Percentiles rank a stretch among this genome's conserved stretches.
Evolutionary conservation across 129 eudicot genomes (phyloP).

Genomic region (Ambrosia artemisiifolia): DNA sequence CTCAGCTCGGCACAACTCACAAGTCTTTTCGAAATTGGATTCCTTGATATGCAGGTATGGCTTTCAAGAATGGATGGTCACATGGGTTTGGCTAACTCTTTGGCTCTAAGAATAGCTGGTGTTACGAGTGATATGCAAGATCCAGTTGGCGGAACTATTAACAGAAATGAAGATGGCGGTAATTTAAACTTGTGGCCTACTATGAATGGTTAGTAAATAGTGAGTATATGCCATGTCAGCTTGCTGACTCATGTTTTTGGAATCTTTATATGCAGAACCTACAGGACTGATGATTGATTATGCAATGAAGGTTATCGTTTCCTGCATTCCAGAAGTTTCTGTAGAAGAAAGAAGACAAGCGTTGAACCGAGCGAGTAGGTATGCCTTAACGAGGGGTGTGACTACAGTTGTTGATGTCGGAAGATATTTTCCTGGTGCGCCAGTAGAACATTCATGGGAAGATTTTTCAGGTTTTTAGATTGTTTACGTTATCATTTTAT

Average conservation of each 20-base stretch:
- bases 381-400: slow-evolving; percentile 81
- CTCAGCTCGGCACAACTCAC: background rate
- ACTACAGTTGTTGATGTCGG: slow-evolving; percentile 96
- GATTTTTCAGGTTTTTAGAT: slow-evolving; percentile 72
- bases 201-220: background rate
- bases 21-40: background rate
- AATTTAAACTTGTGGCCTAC: slow-evolving; percentile 7
- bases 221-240: slow-evolving; percentile 12
- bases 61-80: slow-evolving; percentile 96
- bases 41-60: slow-evolving; percentile 69
- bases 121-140: slow-evolving; percentile 55
- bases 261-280: slow-evolving; percentile 58
- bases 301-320: slow-evolving; percentile 65
- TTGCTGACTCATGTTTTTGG: slow-evolving; percentile 11
- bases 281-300: slow-evolving; percentile 93
- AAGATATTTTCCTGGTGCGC: slow-evolving; percentile 80
- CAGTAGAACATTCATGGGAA: slow-evolving; percentile 74
- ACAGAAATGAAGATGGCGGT: slow-evolving; percentile 65
- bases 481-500: background rate
- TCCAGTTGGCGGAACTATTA: slow-evolving; percentile 75
- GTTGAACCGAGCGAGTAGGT: slow-evolving; percentile 62
- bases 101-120: slow-evolving; percentile 72
- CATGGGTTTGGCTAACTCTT: slow-evolving; percentile 91
- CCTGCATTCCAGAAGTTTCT: slow-evolving; percentile 71
- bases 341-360: slow-evolving; percentile 87